Base-by-base conservation (phyloP, 192 early-diverging fungal species). In the Podila epicladia region DNA sequence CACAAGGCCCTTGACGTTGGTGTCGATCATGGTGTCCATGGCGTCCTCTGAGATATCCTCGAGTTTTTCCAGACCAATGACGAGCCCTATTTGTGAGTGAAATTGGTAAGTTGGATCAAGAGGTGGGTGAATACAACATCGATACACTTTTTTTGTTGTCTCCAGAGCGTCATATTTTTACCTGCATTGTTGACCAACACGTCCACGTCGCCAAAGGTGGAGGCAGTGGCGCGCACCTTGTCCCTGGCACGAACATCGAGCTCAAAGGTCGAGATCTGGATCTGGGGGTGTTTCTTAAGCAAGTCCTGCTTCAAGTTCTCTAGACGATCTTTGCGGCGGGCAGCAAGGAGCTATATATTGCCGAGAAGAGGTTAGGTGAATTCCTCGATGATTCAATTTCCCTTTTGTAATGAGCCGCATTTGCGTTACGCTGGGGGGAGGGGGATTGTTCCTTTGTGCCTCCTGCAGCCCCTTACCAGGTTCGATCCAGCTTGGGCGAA, bases 111-210 rank as follows among this genome's bases (percentile, higher is more conserved):
- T 17, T 17, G 17, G 15, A 70, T 38, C 26, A 8, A 64, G 41
- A 55, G 0, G 29, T 37, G 35, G 9, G 35, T 9, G 35, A 29
- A 29, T 29, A 29, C 29, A 29, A 29, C 29, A 3, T 29, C 29
- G 29, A 3, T 29, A 29, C 1, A 29, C 29, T 33, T 33, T 33
- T 3, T 32, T 32, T 32, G 2, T 45, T 33, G 9, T 19, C 45
- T 11, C 33, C 33, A 2, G 29, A 33, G 53, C 58, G 26, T 22
- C 64, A 33, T 4, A 0, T 32, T 26, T 53, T 24, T 67, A 71
- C 90, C 96, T 15, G 95, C 96, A 80, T 97, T 97, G 88, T 98
- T 97, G 12, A 98, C 91, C 24, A 98, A 83, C 0, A 97, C 86
- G 82, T 97, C 92, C 11, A 98, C 83, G 59, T 85, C 76, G 8